Percentiles rank a stretch among this genome's conserved stretches.
These are phyloP conservation scores for Rhodotorula sp. DNA, from an alignment of 1,284 basidiomycete species.

Conservation along the genomic window DNA sequence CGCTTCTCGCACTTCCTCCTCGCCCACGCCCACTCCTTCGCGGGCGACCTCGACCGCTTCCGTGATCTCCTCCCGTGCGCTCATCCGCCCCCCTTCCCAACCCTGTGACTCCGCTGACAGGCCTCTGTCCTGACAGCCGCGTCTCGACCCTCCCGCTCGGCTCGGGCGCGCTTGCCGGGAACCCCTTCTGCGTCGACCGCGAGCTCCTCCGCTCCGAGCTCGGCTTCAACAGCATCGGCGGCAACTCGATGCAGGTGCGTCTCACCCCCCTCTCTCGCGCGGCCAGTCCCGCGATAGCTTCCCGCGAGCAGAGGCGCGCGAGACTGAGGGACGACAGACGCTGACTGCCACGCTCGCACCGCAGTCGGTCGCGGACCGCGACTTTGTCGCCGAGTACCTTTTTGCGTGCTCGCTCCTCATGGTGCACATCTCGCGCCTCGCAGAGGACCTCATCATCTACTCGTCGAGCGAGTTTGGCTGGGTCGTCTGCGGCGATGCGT, in stretches of 20 bases:
- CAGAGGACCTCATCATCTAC: constrained; percentile 95
- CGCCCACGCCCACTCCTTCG: constrained; percentile 91
- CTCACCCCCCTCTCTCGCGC: not conserved
- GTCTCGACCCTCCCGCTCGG: constrained; percentile 92
- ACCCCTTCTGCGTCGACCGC: constrained; percentile 88
- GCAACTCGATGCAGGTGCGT: constrained; percentile 79
- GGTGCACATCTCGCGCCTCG: constrained; percentile 89
- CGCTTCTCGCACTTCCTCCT: constrained; percentile 96
- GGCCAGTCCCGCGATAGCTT: too few species aligned
- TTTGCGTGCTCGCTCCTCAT: constrained; percentile 94
- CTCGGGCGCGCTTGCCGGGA: constrained; percentile 91
- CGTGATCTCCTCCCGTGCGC: constrained; percentile 66
- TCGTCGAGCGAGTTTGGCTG: constrained; percentile 97
- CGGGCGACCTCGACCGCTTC: constrained; percentile 81
- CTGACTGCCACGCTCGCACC: too few species aligned
- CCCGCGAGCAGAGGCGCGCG: not conserved
- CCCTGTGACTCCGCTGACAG: not conserved
- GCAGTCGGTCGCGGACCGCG: constrained; percentile 84
- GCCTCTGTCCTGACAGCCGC: constrained; percentile 56
- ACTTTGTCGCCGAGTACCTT: constrained; percentile 95
- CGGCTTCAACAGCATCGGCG: constrained; percentile 77
- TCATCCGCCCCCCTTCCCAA: too few species aligned
- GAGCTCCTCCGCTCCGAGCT: constrained; percentile 84
- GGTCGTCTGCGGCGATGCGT: constrained; percentile 89
- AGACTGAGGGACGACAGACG: not conserved